Conservation (phyloP, 331 rosid species). For the Stylosanthes scabra region DNA sequence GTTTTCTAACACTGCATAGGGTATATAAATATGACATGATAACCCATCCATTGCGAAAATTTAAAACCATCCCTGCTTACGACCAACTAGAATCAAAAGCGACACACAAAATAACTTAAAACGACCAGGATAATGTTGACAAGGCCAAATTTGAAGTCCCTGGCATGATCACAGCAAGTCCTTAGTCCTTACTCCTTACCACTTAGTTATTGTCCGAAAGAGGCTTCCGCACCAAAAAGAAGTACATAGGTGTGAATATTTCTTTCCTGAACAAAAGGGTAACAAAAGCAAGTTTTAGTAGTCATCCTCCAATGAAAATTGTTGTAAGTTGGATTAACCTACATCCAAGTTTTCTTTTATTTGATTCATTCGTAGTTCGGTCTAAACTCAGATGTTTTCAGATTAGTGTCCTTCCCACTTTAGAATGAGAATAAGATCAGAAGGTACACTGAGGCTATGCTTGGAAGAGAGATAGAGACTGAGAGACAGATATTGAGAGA, state of each 20-base stretch:
- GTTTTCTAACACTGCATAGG: neutral
- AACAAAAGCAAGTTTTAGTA: slow-evolving; percentile 29
- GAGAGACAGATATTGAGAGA: no score
- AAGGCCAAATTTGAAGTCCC: slow-evolving; percentile 12
- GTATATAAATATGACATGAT: slow-evolving; percentile 2
- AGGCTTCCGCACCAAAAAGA: slow-evolving; percentile 66
- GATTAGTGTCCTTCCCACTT: neutral
- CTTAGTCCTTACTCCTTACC: slow-evolving; percentile 12
- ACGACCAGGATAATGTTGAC: slow-evolving; percentile 13
- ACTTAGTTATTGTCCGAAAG: slow-evolving; percentile 44
- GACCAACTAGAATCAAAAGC: slow-evolving; percentile 19
- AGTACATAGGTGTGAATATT: slow-evolving; percentile 70
- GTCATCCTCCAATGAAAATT: no score
- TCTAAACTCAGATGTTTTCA: neutral
- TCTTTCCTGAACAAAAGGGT: slow-evolving; percentile 53
- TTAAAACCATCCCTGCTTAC: slow-evolving; percentile 21
- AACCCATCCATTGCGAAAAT: neutral
- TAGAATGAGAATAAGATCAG: no score
- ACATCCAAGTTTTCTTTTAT: neutral
- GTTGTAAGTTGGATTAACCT: neutral
- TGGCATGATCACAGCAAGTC: slow-evolving; percentile 8
- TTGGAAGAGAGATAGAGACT: no score
- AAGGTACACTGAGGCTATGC: no score
- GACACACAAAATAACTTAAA: slow-evolving; percentile 43
- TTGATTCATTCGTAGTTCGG: neutral